These are phyloP conservation scores for Ganoderma leucocontextum DNA, from an alignment of 1,284 basidiomycete genomes.

Conservation along the genomic window DNA sequence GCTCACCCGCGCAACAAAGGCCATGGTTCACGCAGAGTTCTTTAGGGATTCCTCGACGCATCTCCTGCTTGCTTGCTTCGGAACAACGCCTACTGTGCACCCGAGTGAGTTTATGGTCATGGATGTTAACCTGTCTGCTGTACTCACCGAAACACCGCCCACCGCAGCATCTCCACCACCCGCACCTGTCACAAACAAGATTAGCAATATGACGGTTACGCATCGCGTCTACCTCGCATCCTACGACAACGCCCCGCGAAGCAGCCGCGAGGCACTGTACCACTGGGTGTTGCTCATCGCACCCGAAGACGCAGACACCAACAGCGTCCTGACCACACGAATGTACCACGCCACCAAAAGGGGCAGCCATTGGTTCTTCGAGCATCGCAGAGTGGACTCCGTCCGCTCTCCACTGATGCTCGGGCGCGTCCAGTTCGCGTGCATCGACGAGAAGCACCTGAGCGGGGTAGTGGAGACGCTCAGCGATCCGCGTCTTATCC, in stretches of 20 bases:
- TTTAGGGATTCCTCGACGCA: not conserved
- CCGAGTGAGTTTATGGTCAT: not conserved
- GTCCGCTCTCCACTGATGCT: slow-evolving; percentile 30
- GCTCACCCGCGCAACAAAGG: not conserved
- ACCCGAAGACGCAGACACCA: slow-evolving; percentile 20
- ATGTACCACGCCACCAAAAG: slow-evolving; percentile 27
- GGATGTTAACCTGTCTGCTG: not conserved
- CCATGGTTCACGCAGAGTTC: not conserved
- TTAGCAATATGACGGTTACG: not conserved
- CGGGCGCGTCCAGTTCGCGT: slow-evolving; percentile 27
- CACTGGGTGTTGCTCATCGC: slow-evolving; percentile 32
- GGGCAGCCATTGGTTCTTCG: slow-evolving; percentile 24
- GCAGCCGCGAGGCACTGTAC: slow-evolving; percentile 13
- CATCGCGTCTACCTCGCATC: slow-evolving; percentile 26
- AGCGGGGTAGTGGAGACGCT: slow-evolving; percentile 11
- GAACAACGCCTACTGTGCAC: not conserved
- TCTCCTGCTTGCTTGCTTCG: not conserved
- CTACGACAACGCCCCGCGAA: slow-evolving; percentile 24
- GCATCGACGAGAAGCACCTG: slow-evolving; percentile 15
- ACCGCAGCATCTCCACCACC: not conserved
- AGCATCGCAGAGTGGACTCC: slow-evolving; percentile 27
- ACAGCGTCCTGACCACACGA: slow-evolving; percentile 18
- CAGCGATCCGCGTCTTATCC: slow-evolving; percentile 14
- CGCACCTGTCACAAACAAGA: not conserved
- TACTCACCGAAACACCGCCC: not conserved